Base-by-base conservation (phyloP, 2,329 filamentous ascomycete genomes). In the Diaporthe citriasiana region DNA sequence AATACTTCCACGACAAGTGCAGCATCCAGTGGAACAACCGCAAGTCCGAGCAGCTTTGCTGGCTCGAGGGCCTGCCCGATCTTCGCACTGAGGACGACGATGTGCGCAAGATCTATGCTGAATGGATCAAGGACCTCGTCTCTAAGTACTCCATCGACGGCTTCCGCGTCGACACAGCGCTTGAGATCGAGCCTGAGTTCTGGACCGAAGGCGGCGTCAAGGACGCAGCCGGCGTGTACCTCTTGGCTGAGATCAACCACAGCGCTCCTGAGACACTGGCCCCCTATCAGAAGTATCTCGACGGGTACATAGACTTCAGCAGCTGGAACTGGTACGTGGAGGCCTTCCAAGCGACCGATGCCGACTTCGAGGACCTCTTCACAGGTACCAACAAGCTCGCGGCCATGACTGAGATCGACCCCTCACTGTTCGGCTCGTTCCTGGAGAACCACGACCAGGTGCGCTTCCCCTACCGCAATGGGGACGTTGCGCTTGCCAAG, bases 71-170 rank as follows among this genome's bases (percentile, higher is more conserved):
- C 1, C 82, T 90, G 22, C 86, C 87, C 0, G 88, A 90, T 78
- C 79, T 90, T 17, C 81, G 85, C 42, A 89, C 88, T 1, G 83
- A 85, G 51, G 82, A 84, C 50, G 75, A 79, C 1, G 80, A 80
- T 13, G 85, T 90, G 1, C 81, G 84, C 42, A 78, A 77, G 25
- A 83, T 84, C 0, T 89, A 84, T 79, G 83, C 86, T 55, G 77
- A 79, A 17, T 90, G 88, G 88, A 84, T 90, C 74, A 77, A 76
- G 17, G 78, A 82, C 10, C 77, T 89, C 5, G 83, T 89, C 8
- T 80, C 83, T 4, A 85, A 86, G 33, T 90, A 89, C 76, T 85
- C 83, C 19, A 88, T 89, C 81, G 86, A 86, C 79, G 85, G 86
- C 9, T 79, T 87, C 22, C 83, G 86, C 30, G 83, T 88, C 71